These are phyloP conservation scores for Domatiomyces globalis DNA, from an alignment of 2,329 filamentous ascomycete species.

Conservation along the genomic window DNA sequence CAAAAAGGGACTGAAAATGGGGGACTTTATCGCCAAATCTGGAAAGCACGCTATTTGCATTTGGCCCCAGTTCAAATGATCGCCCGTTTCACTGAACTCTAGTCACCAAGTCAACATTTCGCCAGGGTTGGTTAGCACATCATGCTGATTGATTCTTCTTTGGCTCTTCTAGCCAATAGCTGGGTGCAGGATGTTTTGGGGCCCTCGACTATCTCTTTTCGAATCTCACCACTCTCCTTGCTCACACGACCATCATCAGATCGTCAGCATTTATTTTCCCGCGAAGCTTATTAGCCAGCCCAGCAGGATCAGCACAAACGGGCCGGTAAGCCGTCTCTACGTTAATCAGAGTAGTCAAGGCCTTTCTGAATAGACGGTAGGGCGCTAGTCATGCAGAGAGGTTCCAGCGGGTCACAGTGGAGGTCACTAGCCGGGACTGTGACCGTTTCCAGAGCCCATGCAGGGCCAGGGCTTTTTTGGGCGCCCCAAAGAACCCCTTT, in stretches of 20 bases:
- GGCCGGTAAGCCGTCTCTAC: neutral
- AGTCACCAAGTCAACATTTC: neutral
- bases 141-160: neutral
- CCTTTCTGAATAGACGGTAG: neutral
- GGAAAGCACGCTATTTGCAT: neutral
- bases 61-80: neutral
- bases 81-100: neutral
- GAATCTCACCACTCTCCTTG: neutral
- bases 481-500: neutral
- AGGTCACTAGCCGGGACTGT: neutral
- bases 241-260: neutral
- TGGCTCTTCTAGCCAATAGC: neutral
- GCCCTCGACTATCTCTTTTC: neutral
- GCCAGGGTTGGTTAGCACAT: neutral
- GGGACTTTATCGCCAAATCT: neutral
- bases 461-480: neutral
- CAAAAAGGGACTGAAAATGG: neutral
- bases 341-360: neutral
- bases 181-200: no score
- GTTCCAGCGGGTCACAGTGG: neutral
- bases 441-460: neutral
- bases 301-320: neutral
- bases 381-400: neutral
- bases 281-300: neutral
- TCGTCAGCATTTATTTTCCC: neutral